phyloP scores from a whole-genome alignment of 768 basidiomycete species.

The Mrakia frigida region DNA sequence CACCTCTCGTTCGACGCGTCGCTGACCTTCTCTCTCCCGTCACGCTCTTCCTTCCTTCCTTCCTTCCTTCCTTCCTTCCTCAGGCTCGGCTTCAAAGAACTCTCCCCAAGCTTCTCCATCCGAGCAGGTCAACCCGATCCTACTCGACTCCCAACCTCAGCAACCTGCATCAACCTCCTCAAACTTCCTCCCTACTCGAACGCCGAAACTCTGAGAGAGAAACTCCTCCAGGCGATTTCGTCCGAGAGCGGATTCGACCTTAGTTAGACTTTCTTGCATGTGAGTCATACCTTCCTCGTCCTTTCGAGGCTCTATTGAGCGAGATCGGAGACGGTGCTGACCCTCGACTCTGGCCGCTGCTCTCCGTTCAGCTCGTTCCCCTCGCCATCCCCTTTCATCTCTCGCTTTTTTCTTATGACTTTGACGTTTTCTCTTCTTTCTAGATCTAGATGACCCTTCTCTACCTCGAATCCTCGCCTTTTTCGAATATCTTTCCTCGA shows the following conservation, averaged over 20 bases:
- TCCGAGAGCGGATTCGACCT: constrained; percentile 89
- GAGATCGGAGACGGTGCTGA: neutral
- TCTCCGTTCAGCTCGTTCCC: neutral
- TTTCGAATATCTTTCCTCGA: too few relatives aligned
- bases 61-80: neutral
- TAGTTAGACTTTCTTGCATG: constrained; percentile 51
- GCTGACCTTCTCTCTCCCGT: neutral
- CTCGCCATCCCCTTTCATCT: too few relatives aligned
- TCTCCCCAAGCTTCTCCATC: constrained; percentile 82
- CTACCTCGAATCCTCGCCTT: too few relatives aligned
- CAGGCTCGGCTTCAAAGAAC: constrained; percentile 45
- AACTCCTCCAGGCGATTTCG: constrained; percentile 78
- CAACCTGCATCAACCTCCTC: constrained; percentile 83
- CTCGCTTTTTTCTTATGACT: too few relatives aligned
- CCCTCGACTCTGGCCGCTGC: neutral
- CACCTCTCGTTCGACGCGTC: constrained; percentile 65
- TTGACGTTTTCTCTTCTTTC: too few relatives aligned
- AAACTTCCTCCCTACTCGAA: constrained; percentile 73
- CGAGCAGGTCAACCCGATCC: constrained; percentile 69
- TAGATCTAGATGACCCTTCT: too few relatives aligned
- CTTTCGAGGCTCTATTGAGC: neutral
- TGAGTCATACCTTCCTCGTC: neutral
- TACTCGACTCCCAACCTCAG: constrained; percentile 47
- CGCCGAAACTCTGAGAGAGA: constrained; percentile 61
- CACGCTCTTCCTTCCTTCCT: neutral